These are phyloP conservation scores for Saccharum spontaneum DNA, from an alignment of 176 grass and related monocot genomes.

Conservation along the genomic window DNA sequence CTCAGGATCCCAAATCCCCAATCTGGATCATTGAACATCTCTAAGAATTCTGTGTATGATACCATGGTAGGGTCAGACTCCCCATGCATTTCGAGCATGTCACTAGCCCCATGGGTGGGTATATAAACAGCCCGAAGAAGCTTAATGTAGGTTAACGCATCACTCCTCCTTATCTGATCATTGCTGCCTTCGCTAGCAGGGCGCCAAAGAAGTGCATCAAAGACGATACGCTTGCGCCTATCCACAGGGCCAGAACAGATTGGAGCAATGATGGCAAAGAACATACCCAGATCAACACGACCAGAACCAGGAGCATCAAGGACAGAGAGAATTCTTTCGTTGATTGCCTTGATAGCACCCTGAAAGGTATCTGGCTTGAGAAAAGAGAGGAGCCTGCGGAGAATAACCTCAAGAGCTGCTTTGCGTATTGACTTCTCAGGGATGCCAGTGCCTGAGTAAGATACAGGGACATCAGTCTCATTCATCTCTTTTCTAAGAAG, in stretches of 20 bases:
- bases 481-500: slow-evolving; percentile 88
- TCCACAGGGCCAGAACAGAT: slow-evolving; percentile 75
- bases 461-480: slow-evolving; percentile 89
- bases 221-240: slow-evolving; percentile 66
- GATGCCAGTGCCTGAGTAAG: slow-evolving; percentile 74
- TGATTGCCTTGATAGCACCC: slow-evolving; percentile 82
- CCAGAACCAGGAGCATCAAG: slow-evolving; percentile 84
- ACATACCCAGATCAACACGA: slow-evolving; percentile 91
- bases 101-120: slow-evolving; percentile 72
- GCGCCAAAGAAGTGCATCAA: slow-evolving; percentile 89
- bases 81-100: slow-evolving; percentile 91
- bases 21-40: slow-evolving; percentile 96
- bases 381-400: slow-evolving; percentile 79
- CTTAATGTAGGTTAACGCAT: slow-evolving; percentile 79
- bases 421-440: slow-evolving; percentile 93
- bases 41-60: slow-evolving; percentile 86
- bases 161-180: slow-evolving; percentile 75
- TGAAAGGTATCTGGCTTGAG: slow-evolving; percentile 95
- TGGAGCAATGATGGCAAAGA: slow-evolving; percentile 88
- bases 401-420: slow-evolving; percentile 85
- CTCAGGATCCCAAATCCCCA: slow-evolving; percentile 91
- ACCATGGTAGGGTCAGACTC: slow-evolving; percentile 94
- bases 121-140: slow-evolving; percentile 81
- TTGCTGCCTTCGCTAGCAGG: slow-evolving; percentile 67
- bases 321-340: slow-evolving; percentile 83